Evolutionary conservation across 2,329 filamentous ascomycete species (phyloP), one percentile per base, ranked within the genome.

Genomic region (Epichloe sylvatica): DNA sequence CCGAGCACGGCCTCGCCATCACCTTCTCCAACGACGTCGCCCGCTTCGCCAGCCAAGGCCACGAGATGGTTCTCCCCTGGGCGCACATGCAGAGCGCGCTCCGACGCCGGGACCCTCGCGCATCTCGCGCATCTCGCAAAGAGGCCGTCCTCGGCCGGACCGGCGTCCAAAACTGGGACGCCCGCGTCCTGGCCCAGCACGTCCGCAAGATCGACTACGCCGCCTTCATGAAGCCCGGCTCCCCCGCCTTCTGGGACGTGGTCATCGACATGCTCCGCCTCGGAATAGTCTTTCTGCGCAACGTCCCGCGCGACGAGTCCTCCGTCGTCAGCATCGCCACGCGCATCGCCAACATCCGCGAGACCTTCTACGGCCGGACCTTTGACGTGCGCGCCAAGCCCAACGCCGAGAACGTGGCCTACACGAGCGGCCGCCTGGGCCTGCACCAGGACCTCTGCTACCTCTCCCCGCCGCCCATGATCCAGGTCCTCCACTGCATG

Each of bases 401-500:
- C 1, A 65, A 86, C 49, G 87, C 90, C 23, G 89, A 91, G 62
- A 97, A 97, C 62, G 86, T 96, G 4, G 91, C 92, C 9, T 89
- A 97, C 68, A 96, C 91, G 1, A 83, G 77, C 60, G 76, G 83
- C 45, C 83, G 82, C 60, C 79, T 97, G 1, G 86, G 86, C 15
- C 81, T 96, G 45, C 92, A 98, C 68, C 92, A 95, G 78, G 92
- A 97, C 63, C 75, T 97, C 39, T 74, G 96, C 49, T 97, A 97
- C 68, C 83, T 92, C 67, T 69, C 76, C 12, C 78, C 86, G 46
- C 81, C 86, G 3, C 91, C 91, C 0, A 80, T 83, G 34, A 78
- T 92, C 47, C 91, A 98, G 66, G 71, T 97, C 23, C 78, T 97
- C 4, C 92, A 97, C 67, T 96, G 89, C 60, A 73, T 97, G 40